A percentile compares a stretch with the other conserved stretches of the same genome.
These are phyloP conservation scores for Zygnema cylindricum DNA, from an alignment of 139 green algal genomes.

Conservation along the genomic window DNA sequence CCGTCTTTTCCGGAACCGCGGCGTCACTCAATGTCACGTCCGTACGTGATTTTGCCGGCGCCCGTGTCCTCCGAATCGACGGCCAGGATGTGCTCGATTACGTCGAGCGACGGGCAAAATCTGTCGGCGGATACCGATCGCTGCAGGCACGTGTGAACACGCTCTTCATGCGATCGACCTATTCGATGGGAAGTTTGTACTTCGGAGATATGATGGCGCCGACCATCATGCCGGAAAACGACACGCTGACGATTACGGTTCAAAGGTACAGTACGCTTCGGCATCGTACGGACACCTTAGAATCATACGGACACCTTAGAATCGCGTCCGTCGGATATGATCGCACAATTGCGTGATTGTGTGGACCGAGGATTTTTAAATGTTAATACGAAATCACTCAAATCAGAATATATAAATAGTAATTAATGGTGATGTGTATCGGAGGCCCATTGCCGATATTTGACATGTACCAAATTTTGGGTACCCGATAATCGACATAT, in stretches of 20 bases:
- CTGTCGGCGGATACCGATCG: neutral
- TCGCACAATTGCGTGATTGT: no score
- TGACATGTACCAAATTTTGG: no score
- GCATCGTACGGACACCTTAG: no score
- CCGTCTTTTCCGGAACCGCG: no score
- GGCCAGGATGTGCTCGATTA: neutral
- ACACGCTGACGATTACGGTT: neutral
- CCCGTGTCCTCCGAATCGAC: neutral
- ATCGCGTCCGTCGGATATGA: no score
- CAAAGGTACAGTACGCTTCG: neutral
- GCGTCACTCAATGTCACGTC: neutral
- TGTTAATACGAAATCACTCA: no score
- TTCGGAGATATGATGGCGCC: neutral
- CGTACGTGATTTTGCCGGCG: neutral
- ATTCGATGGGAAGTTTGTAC: neutral
- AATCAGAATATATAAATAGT: no score
- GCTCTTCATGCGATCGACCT: neutral
- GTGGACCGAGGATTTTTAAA: no score
- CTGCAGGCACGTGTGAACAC: neutral
- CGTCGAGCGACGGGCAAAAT: neutral
- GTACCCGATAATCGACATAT: no score
- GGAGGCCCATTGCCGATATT: no score
- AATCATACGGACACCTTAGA: no score
- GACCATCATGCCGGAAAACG: neutral
- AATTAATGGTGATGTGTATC: no score